Conservation (phyloP, 2,329 filamentous ascomycete genomes). For the Aquanectria penicillioides region DNA sequence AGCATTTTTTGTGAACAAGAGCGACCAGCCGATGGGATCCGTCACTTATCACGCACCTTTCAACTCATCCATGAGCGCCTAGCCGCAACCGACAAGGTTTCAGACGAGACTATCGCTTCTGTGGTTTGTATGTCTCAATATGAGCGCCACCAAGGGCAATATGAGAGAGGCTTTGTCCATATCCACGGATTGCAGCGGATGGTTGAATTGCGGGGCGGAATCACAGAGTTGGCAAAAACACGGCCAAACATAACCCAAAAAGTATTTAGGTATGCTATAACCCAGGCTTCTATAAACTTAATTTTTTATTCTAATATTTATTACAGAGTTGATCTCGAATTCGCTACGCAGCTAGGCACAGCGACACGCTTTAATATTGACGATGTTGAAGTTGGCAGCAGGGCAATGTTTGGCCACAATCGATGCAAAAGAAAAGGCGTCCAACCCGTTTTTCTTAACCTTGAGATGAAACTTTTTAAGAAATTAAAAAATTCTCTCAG, state of each 20-base stretch:
- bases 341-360: conserved; percentile 13
- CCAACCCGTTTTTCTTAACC: background rate
- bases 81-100: conserved; percentile 5
- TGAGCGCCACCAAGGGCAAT: conserved; percentile 13
- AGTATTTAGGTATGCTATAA: conserved; percentile 17
- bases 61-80: conserved; percentile 21
- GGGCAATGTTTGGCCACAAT: background rate
- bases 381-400: conserved; percentile 1
- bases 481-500: background rate
- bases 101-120: conserved; percentile 17
- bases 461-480: background rate
- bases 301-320: background rate
- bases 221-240: background rate
- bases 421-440: background rate
- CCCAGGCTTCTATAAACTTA: background rate
- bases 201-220: conserved; percentile 20
- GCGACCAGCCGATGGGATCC: background rate
- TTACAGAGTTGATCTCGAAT: conserved; percentile 21
- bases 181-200: conserved; percentile 21
- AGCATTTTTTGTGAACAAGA: background rate
- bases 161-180: conserved; percentile 17
- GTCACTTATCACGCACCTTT: conserved; percentile 17
- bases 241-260: conserved; percentile 12
- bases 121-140: conserved; percentile 20
- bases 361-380: conserved; percentile 1